Conservation (phyloP, 2,329 filamentous ascomycete genomes). For the Aspergillus sp. region DNA sequence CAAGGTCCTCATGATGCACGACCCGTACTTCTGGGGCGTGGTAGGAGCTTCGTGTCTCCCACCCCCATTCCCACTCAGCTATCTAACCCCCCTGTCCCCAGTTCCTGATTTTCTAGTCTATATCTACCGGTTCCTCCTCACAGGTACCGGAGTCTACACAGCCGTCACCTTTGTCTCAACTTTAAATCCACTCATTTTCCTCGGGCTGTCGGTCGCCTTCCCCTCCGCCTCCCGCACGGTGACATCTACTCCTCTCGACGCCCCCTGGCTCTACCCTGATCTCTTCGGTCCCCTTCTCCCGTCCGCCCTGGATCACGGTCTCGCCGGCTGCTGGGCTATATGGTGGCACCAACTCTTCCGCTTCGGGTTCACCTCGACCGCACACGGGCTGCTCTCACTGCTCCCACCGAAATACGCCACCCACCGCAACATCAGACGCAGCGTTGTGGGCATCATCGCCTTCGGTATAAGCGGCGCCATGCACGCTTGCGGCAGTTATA, state of each 20-base stretch:
- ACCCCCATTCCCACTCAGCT: conserved; percentile 46
- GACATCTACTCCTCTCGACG: conserved; percentile 58
- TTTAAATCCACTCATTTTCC: conserved; percentile 59
- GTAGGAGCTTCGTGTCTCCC: conserved; percentile 45
- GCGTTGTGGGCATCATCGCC: conserved; percentile 24
- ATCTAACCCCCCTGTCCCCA: not conserved
- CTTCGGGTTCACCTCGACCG: conserved; percentile 47
- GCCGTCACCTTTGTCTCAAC: conserved; percentile 62
- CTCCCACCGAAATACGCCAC: conserved; percentile 18
- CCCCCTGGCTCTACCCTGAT: conserved; percentile 61
- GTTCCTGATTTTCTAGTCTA: conserved; percentile 46
- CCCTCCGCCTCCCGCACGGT: conserved; percentile 55
- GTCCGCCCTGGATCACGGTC: conserved; percentile 57
- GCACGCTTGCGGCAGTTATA: conserved; percentile 69
- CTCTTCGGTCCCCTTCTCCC: conserved; percentile 51
- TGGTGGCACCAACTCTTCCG: conserved; percentile 95
- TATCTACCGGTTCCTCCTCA: conserved; percentile 57
- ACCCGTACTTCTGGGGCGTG: conserved; percentile 71
- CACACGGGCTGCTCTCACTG: conserved; percentile 37
- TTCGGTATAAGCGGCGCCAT: conserved; percentile 46
- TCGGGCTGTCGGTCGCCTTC: conserved; percentile 49
- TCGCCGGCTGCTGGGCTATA: conserved; percentile 77
- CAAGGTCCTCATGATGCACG: conserved; percentile 67
- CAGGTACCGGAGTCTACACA: conserved; percentile 55
- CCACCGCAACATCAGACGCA: conserved; percentile 17